phyloP scores from a whole-genome alignment of 495 filamentous ascomycete genomes.

The Lophiostoma macrostomum region DNA sequence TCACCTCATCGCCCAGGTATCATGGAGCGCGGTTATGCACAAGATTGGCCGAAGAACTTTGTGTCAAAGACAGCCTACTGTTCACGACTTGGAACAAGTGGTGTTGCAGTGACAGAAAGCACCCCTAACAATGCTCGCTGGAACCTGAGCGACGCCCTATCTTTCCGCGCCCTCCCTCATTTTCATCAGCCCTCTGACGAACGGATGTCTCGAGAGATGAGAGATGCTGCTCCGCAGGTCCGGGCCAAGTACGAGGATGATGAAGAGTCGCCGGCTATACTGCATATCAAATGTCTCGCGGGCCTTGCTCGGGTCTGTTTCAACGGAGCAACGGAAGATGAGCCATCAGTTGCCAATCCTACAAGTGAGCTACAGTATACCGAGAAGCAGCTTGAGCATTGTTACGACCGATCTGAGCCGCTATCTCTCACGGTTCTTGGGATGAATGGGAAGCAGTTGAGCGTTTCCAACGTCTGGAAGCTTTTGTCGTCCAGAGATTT shows the following conservation, averaged over 20 bases:
- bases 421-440: conserved; percentile 30
- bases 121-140: conserved; percentile 38
- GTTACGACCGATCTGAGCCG: conserved; percentile 21
- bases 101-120: conserved; percentile 9
- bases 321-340: conserved; percentile 5
- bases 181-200: conserved; percentile 41
- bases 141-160: conserved; percentile 41
- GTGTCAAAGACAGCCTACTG: conserved; percentile 29
- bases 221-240: background rate
- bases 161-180: conserved; percentile 39
- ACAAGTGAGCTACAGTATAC: conserved; percentile 8
- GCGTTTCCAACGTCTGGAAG: conserved; percentile 33
- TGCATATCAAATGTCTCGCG: conserved; percentile 5
- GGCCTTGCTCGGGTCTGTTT: conserved; percentile 18
- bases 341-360: conserved; percentile 13
- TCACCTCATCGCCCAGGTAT: conserved; percentile 42
- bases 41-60: conserved; percentile 43
- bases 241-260: conserved; percentile 8
- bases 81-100: conserved; percentile 8
- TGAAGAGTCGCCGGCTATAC: conserved; percentile 10
- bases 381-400: conserved; percentile 14
- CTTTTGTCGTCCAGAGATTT: conserved; percentile 31
- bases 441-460: conserved; percentile 23
- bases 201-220: background rate
- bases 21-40: conserved; percentile 43